These are phyloP conservation scores for Marchantia polymorpha DNA, from an alignment of 225 moss, liverwort and hornwort species.

Conservation along the genomic window DNA sequence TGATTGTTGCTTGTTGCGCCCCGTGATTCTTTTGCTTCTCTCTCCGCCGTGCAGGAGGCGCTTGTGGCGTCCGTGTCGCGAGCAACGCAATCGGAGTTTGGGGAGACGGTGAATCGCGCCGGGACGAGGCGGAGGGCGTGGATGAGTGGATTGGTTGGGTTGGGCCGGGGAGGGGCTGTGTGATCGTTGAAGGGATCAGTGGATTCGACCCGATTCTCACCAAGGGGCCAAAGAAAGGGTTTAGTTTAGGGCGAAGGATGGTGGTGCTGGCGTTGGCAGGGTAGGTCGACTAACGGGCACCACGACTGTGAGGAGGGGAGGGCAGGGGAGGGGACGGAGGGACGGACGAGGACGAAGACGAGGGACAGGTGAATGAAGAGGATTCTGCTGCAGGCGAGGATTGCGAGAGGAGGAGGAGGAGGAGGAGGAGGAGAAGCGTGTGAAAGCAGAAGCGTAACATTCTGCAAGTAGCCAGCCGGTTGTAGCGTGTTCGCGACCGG, in stretches of 20 bases:
- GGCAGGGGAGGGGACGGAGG: neutral
- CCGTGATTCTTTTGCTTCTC: neutral
- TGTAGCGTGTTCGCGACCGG: slow-evolving; percentile 5
- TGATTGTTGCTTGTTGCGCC: neutral
- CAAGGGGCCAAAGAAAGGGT: neutral
- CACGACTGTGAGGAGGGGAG: neutral
- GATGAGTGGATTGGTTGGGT: neutral
- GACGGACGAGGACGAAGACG: neutral
- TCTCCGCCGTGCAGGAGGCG: neutral
- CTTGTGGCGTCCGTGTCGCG: neutral
- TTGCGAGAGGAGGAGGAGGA: neutral
- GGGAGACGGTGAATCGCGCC: neutral
- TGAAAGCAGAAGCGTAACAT: neutral
- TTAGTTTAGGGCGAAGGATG: neutral
- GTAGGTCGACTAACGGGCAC: neutral
- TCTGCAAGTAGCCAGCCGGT: neutral
- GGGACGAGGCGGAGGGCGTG: neutral
- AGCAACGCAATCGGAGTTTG: too few relatives aligned
- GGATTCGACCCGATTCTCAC: neutral
- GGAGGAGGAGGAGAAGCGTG: neutral
- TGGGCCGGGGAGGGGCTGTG: neutral
- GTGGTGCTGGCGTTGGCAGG: neutral
- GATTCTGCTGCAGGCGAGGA: neutral
- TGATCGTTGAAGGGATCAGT: neutral
- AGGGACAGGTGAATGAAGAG: neutral